Base-by-base conservation (phyloP, 345 rosid species). In the Carallia pectinifolia region DNA sequence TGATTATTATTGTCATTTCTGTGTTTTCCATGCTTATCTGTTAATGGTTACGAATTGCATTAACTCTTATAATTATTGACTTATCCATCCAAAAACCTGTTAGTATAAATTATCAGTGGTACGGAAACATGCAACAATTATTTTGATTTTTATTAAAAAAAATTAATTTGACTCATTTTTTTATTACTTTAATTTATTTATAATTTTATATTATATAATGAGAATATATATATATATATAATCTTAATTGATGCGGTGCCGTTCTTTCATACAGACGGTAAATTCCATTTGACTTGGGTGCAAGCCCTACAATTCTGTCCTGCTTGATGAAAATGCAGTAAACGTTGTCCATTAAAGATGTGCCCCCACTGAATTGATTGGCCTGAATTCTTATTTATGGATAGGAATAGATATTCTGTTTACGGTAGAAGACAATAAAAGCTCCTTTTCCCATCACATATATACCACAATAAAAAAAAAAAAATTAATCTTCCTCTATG, bases 301-400 rank as follows among this genome's bases (percentile, higher is more conserved):
- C 16, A 66, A 29, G 15, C 65, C 66, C 71, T 60, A 7, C 66
- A 60, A 39, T 53, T 39, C 19, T 54, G 70, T 40, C 71, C 63
- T 38, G 18, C 63, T 58, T 56, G 53, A 67, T 67, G 62, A 54
- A 56, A 67, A 64, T 33, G 16, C 78, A 17, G 65, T 53, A 75
- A 74, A 38, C 53, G 18, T 44, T 55, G 71, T 67, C 67, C 62
- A 65, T 53, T 31, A 30, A 76, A 69, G 61, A 50, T 16, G 37
- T 38, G 65, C 61, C 68, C 67, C 81, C 65, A 66, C 64, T 68
- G 38, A 54, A 55, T 61, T 73, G 75, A 74, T 69, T 74, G 77
- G 71, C 63, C 27, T 34, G 48, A 7, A 66, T 53, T 33, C 60
- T 59, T 60, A n/a, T 63, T 53, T 38, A 77, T 59, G 63, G 74